phyloP scores from a whole-genome alignment of 305 asterid genomes.

The Solanum hybrid region DNA sequence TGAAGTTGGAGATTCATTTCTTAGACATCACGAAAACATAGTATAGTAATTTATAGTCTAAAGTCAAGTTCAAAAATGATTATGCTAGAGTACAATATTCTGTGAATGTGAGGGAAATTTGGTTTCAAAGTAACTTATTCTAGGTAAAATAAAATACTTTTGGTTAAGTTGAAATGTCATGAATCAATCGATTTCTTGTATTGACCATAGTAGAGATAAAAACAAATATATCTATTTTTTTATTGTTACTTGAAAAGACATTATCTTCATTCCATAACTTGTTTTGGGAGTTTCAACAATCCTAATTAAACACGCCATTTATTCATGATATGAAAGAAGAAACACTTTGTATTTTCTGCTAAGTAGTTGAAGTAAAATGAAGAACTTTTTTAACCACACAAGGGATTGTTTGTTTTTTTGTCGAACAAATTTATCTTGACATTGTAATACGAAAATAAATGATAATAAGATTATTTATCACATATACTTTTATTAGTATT shows the following conservation, averaged over 20 bases:
- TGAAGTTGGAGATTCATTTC: neutral
- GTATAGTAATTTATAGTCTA: neutral
- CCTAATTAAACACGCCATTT: neutral
- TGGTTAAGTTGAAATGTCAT: neutral
- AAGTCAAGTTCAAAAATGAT: neutral
- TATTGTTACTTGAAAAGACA: neutral
- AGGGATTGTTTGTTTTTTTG: neutral
- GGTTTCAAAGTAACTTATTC: neutral
- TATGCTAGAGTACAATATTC: neutral
- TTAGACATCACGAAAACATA: neutral
- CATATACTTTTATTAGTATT: neutral
- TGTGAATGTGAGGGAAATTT: neutral
- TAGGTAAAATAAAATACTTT: neutral
- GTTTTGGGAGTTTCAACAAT: neutral
- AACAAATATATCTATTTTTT: neutral
- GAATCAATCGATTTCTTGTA: neutral
- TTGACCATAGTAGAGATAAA: neutral
- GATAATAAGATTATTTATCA: neutral
- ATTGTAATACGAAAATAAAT: neutral
- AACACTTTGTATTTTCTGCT: neutral
- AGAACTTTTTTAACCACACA: neutral
- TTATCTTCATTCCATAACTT: neutral
- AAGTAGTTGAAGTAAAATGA: neutral
- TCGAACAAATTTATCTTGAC: neutral
- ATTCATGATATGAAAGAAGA: neutral